A percentile compares a stretch with the other conserved stretches of the same genome.
These are phyloP conservation scores for Perkinsus marinus DNA, from an alignment of 169 alveolate species.

Conservation along the genomic window DNA sequence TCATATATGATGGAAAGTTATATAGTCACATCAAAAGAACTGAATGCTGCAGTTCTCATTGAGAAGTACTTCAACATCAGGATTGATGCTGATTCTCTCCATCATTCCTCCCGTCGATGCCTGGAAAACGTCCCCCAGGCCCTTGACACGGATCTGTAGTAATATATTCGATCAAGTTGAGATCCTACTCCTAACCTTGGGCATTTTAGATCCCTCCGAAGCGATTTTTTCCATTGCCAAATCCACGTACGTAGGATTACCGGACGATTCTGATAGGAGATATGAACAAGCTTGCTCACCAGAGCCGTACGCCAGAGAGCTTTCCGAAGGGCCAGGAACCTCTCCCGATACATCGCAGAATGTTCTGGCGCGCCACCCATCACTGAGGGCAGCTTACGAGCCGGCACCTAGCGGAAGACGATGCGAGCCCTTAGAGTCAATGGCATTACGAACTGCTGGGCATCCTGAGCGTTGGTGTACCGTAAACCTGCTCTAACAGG, in stretches of 20 bases:
- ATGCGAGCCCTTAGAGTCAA: neutral
- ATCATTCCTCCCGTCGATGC: neutral
- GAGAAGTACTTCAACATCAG: neutral
- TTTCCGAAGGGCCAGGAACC: neutral
- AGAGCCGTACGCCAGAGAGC: neutral
- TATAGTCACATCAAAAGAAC: no score
- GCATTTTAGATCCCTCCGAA: neutral
- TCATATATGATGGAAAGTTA: no score
- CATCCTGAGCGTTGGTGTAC: neutral
- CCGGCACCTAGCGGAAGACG: neutral
- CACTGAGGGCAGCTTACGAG: neutral
- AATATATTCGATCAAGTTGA: no score
- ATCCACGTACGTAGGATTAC: neutral
- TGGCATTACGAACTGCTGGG: neutral
- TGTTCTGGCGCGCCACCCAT: neutral
- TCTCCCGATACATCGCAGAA: neutral
- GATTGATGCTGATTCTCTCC: neutral
- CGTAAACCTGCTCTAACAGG: neutral
- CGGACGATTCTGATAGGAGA: neutral
- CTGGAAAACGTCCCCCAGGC: neutral
- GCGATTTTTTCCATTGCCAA: neutral
- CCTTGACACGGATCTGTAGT: neutral
- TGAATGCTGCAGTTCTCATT: no score
- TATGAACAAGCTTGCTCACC: neutral
- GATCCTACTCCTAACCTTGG: neutral